Evolutionary conservation across 2,329 filamentous ascomycete genomes (phyloP).

Genomic region (Drechslerella coelobrocha): DNA sequence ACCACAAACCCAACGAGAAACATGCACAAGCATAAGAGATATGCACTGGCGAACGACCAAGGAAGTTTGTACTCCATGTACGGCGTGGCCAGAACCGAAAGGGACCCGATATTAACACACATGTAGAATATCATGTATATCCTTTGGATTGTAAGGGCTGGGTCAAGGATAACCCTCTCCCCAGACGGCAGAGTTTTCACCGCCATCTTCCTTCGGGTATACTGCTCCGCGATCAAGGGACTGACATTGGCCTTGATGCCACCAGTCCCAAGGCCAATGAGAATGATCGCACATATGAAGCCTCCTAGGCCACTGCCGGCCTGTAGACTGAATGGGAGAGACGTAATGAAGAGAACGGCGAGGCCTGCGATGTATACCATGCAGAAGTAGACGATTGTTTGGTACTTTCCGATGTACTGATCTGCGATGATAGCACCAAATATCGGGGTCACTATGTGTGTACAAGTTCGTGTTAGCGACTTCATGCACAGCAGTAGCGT

Average conservation of each 20-base stretch:
- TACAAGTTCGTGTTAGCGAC: conserved; percentile 65
- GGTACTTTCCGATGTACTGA: conserved; percentile 68
- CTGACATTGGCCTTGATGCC: conserved; percentile 73
- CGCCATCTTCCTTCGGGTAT: conserved; percentile 66
- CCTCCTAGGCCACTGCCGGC: conserved; percentile 64
- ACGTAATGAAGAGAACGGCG: conserved; percentile 65
- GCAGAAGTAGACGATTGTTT: conserved; percentile 66
- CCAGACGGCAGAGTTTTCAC: conserved; percentile 63
- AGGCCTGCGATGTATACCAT: conserved; percentile 67
- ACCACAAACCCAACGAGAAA: conserved; percentile 68
- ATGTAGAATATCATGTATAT: conserved; percentile 79
- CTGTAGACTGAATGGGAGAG: conserved; percentile 63
- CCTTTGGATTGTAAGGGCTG: conserved; percentile 70
- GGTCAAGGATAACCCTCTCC: conserved; percentile 71
- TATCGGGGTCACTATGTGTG: conserved; percentile 65
- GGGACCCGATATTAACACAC: conserved; percentile 75
- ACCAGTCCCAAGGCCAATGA: conserved; percentile 72
- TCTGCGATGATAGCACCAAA: conserved; percentile 67
- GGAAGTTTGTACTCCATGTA: conserved; percentile 72
- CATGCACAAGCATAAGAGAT: conserved; percentile 67
- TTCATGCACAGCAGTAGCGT: conserved; percentile 61
- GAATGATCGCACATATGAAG: conserved; percentile 66
- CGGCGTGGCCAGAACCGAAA: conserved; percentile 71
- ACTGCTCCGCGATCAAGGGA: conserved; percentile 70
- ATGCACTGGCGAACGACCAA: conserved; percentile 64